These are phyloP conservation scores for Nematodospora anomalae DNA, from an alignment of 1,139 yeast genomes.

Conservation along the genomic window DNA sequence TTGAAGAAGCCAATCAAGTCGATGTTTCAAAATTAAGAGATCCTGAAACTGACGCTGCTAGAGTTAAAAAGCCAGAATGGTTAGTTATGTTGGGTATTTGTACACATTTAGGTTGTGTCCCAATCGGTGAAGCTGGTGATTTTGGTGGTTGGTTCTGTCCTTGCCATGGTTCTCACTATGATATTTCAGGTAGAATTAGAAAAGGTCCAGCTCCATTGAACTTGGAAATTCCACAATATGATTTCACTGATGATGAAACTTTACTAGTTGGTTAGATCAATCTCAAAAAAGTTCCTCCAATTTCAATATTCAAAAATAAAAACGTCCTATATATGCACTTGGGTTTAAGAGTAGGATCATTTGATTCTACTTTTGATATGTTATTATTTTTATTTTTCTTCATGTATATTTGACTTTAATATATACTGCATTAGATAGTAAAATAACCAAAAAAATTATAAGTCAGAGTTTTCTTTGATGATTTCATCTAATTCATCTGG, in stretches of 20 bases:
- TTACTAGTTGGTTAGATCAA: conserved; percentile 62
- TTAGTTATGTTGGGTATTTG: conserved; percentile 98
- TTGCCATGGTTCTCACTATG: conserved; percentile 99
- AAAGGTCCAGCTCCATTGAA: conserved; percentile 99
- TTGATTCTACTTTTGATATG: conserved; percentile 1
- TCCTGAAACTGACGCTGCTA: conserved; percentile 89
- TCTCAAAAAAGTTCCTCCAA: neutral
- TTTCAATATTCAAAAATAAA: conserved; percentile 3
- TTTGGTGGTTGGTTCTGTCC: conserved; percentile 99
- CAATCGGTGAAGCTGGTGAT: conserved; percentile 99
- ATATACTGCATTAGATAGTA: conserved; percentile 17
- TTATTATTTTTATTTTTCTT: conserved; percentile 5
- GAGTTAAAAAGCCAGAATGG: conserved; percentile 98
- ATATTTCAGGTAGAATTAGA: conserved; percentile 99
- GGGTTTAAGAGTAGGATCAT: neutral
- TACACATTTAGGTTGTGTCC: conserved; percentile 99
- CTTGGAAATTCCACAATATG: conserved; percentile 94
- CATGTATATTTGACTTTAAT: conserved; percentile 12
- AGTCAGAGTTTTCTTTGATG: conserved; percentile 15
- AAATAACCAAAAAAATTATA: conserved; percentile 7
- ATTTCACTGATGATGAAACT: conserved; percentile 73
- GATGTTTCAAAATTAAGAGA: conserved; percentile 81
- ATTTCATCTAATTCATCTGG: conserved; percentile 41
- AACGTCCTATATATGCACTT: conserved; percentile 2
- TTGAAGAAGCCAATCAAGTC: conserved; percentile 87